Evolutionary conservation across 73 alveolate species (phyloP).

Genomic region (Tetrahymena elliotti): DNA sequence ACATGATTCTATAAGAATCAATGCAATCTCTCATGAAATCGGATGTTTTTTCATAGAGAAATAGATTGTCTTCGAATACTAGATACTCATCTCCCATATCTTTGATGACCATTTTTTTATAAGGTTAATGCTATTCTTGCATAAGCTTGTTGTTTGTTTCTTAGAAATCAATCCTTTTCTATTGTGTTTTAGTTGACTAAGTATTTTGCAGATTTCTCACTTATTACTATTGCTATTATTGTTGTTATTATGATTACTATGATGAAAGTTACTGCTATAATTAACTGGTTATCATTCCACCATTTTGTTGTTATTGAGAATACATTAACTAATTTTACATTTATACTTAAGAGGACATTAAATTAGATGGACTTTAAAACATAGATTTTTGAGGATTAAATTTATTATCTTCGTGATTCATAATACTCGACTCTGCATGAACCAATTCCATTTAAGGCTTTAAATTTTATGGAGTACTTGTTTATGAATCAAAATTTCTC

Average conservation of each 20-base stretch:
- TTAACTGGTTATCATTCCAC: no score
- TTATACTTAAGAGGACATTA: background rate
- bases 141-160: background rate
- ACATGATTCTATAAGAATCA: background rate
- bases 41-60: background rate
- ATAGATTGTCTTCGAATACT: background rate
- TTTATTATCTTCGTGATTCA: background rate
- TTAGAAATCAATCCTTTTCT: background rate
- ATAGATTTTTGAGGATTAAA: background rate
- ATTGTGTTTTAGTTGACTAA: background rate
- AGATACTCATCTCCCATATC: background rate
- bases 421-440: background rate
- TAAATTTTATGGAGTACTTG: background rate
- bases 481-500: background rate
- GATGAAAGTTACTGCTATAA: background rate
- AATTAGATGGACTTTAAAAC: background rate
- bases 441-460: background rate
- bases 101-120: background rate
- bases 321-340: no score
- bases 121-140: background rate
- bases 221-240: background rate
- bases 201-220: background rate
- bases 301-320: background rate
- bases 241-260: background rate
- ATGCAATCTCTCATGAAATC: background rate